Base-by-base conservation (phyloP, 2,329 filamentous ascomycete species). In the Shiraia sp. region DNA sequence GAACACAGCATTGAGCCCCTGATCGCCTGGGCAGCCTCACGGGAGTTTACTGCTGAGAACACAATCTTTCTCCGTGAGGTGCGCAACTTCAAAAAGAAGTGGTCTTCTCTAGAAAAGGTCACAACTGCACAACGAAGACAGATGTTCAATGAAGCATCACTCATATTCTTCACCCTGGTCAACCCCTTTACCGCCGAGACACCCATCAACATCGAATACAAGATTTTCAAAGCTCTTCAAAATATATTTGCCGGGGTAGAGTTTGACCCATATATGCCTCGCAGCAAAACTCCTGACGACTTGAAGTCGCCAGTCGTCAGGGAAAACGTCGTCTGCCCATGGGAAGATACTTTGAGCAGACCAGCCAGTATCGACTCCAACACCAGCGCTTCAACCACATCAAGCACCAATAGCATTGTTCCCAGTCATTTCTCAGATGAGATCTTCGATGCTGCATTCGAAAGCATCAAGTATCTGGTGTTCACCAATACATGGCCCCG, bases 201-300 rank as follows among this genome's bases (percentile, higher is more conserved):
- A 3, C 63, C 66, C 2, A 68, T 69, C 56, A 69, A 69, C 40
- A 68, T 69, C 41, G 65, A 68, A 26, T 69, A 68, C 57, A 69
- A 68, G 45, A 55, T 68, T 42, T 68, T 68, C 60, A 67, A 65
- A 26, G 52, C 49, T 6, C 49, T 69, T 6, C 66, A 69, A 30
- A 38, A 39, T 16, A 52, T 53, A 3, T 69, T 69, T 27, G 51
- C 61, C 1, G 55, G 46, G 15, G 52, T 69, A 16, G 64, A 68
- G 24, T 69, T 64, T 37, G 65, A 69, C 27, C 66, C 66, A 1
- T 69, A 68, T 15, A 59, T 59, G 56, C 61, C 64, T 3, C 53
- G 53, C 16, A 56, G 50, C 31, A 36, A 40, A 15, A 60, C 54
- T 4, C 57, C 59, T 6, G 59, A 57, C 3, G 52, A 59, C 3